A percentile compares a stretch with the other conserved stretches of the same genome.
These are phyloP conservation scores for Myriosclerotinia duriaeana DNA, from an alignment of 2,329 filamentous ascomycete species.

Conservation along the genomic window DNA sequence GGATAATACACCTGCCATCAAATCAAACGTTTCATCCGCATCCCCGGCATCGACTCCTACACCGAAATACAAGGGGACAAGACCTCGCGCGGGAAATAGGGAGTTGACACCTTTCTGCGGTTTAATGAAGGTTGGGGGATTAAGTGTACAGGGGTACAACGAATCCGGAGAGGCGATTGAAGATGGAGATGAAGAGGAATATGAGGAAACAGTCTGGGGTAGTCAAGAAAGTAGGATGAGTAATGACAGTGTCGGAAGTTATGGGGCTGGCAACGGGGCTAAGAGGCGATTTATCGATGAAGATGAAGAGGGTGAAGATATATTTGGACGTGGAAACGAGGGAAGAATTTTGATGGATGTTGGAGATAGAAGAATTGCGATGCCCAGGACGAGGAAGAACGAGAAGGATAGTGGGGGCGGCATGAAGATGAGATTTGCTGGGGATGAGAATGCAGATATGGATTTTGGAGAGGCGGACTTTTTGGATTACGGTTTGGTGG, in stretches of 20 bases:
- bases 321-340: constrained; percentile 14
- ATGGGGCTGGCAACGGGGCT: constrained; percentile 22
- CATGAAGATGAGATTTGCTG: constrained; percentile 28
- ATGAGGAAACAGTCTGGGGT: constrained; percentile 35
- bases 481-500: constrained; percentile 46
- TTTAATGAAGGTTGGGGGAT: constrained; percentile 71
- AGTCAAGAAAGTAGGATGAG: constrained; percentile 36
- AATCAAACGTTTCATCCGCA: constrained; percentile 12
- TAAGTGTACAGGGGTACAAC: constrained; percentile 50
- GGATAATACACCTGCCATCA: constrained; percentile 35
- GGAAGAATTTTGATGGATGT: constrained; percentile 28
- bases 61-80: constrained; percentile 29
- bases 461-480: constrained; percentile 72
- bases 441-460: constrained; percentile 49
- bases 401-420: constrained; percentile 32
- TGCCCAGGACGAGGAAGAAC: constrained; percentile 29
- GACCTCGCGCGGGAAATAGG: constrained; percentile 39
- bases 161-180: constrained; percentile 41
- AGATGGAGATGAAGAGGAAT: constrained; percentile 38
- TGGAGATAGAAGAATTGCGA: constrained; percentile 33
- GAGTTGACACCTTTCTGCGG: constrained; percentile 82
- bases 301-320: constrained; percentile 31
- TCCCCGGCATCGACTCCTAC: constrained; percentile 37
- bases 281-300: constrained; percentile 37
- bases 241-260: constrained; percentile 25